Evolutionary conservation across 768 basidiomycete species (phyloP).

Genomic region (Termitomyces eurrhizus): DNA sequence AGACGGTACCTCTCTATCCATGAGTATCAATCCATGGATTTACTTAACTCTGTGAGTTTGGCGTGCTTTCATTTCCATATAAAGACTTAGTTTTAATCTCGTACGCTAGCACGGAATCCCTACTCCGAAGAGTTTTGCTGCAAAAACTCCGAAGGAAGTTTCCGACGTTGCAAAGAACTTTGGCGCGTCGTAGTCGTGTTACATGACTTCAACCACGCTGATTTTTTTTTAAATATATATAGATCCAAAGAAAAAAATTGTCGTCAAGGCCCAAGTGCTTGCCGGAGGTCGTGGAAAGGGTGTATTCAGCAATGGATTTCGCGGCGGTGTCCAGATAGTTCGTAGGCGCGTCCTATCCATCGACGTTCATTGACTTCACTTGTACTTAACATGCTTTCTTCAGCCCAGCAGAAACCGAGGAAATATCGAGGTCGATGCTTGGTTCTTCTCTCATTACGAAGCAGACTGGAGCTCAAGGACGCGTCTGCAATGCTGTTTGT

Average conservation of each 20-base stretch:
- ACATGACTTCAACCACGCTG: slow-evolving; percentile 7
- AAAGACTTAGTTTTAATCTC: slow-evolving; percentile 2
- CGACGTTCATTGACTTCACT: background rate
- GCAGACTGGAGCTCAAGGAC: slow-evolving; percentile 90
- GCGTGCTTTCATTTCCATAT: background rate
- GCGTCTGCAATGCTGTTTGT: slow-evolving; percentile 91
- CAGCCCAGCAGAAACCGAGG: slow-evolving; percentile 86
- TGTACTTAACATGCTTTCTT: background rate
- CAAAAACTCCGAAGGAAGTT: slow-evolving; percentile 87
- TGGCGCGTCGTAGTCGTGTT: slow-evolving; percentile 41
- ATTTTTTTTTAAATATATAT: slow-evolving; percentile 2
- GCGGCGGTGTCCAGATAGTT: slow-evolving; percentile 96
- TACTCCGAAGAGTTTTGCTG: slow-evolving; percentile 87
- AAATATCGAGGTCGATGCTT: slow-evolving; percentile 89
- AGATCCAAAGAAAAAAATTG: slow-evolving; percentile 73
- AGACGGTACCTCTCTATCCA: slow-evolving; percentile 94
- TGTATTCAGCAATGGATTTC: slow-evolving; percentile 90
- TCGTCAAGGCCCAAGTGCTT: slow-evolving; percentile 98
- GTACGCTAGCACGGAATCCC: slow-evolving; percentile 81
- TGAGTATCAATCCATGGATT: slow-evolving; percentile 94
- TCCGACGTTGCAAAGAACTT: slow-evolving; percentile 86
- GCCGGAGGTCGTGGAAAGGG: slow-evolving; percentile 99
- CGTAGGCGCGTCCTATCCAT: slow-evolving; percentile 52
- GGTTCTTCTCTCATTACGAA: slow-evolving; percentile 96
- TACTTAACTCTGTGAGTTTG: slow-evolving; percentile 81